These are phyloP conservation scores for Ascosphaera aggregata DNA, from an alignment of 2,329 filamentous ascomycete species.

Conservation along the genomic window DNA sequence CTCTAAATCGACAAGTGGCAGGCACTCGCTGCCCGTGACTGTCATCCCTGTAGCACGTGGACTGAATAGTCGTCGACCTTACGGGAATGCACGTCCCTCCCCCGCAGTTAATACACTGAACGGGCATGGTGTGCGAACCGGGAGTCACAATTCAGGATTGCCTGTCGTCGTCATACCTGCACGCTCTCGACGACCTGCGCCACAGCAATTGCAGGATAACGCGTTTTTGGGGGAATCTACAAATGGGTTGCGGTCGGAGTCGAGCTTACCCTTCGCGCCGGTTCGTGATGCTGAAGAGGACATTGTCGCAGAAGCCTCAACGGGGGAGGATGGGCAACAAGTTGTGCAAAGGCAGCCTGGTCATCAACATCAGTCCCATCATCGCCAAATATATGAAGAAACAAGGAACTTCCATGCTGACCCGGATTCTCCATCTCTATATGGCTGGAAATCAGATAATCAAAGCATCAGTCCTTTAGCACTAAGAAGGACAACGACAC, in stretches of 20 bases:
- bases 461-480: too few species aligned
- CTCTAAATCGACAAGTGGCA: not conserved
- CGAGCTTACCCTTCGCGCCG: too few species aligned
- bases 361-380: not conserved
- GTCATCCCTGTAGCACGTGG: not conserved
- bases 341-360: not conserved
- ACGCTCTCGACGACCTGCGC: conserved; percentile 17
- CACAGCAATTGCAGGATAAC: not conserved
- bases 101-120: conserved; percentile 2
- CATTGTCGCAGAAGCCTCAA: not conserved
- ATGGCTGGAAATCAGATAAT: too few species aligned
- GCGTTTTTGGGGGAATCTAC: not conserved
- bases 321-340: not conserved
- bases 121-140: conserved; percentile 9
- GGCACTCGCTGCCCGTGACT: not conserved
- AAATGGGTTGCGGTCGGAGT: not conserved
- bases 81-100: not conserved
- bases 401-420: too few species aligned
- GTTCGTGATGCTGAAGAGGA: not conserved
- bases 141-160: conserved; percentile 8
- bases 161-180: conserved; percentile 37
- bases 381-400: too few species aligned
- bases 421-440: too few species aligned
- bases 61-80: not conserved
- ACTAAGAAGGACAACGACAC: too few species aligned